Conservation (phyloP, 495 filamentous ascomycete genomes). For the Aspergillus taichungensis region DNA sequence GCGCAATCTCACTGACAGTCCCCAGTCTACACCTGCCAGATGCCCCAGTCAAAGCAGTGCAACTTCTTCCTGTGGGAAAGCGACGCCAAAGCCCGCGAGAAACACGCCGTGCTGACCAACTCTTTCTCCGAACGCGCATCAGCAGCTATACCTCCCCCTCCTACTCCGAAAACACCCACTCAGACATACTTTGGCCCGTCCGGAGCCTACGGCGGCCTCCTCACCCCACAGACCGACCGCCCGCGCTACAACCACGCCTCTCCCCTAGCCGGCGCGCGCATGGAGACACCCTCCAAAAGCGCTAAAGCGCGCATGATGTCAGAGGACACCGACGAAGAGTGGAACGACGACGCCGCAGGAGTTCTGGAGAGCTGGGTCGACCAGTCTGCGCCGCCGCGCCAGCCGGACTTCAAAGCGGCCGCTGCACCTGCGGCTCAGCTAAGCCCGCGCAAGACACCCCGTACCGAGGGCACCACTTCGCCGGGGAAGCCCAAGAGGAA, state of each 20-base stretch:
- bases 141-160: constrained; percentile 2
- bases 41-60: constrained; percentile 43
- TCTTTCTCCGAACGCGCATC: constrained; percentile 27
- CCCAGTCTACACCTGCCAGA: constrained; percentile 57
- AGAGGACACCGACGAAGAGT: constrained; percentile 36
- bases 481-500: constrained; percentile 46
- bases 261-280: background rate
- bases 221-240: constrained; percentile 31
- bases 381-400: constrained; percentile 5
- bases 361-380: constrained; percentile 2
- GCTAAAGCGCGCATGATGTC: constrained; percentile 32
- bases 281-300: constrained; percentile 22
- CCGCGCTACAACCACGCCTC: constrained; percentile 3
- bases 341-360: constrained; percentile 21
- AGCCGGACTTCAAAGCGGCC: constrained; percentile 20
- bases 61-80: constrained; percentile 66
- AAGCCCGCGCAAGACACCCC: constrained; percentile 28
- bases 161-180: constrained; percentile 16
- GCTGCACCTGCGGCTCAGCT: constrained; percentile 27
- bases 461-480: constrained; percentile 35
- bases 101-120: constrained; percentile 41
- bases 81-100: constrained; percentile 50
- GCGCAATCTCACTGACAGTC: background rate
- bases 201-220: constrained; percentile 13
- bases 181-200: constrained; percentile 1